These are phyloP conservation scores for Effrenium voratum DNA, from an alignment of 73 alveolate genomes.

Conservation along the genomic window DNA sequence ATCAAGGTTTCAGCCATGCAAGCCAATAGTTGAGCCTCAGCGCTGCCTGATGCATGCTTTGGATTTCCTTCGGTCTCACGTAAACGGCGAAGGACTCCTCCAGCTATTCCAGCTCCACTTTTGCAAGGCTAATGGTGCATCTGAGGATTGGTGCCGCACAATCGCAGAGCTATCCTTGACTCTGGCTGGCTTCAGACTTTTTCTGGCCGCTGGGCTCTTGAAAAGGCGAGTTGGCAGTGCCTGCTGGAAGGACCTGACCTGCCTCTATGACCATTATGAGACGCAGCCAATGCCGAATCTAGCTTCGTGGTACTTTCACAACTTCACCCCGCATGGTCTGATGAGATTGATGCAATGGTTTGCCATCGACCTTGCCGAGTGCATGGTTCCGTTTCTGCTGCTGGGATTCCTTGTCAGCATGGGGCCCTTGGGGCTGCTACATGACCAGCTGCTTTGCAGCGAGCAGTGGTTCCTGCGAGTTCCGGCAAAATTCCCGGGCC, in stretches of 20 bases:
- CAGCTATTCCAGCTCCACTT: background rate
- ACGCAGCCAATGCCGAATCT: conserved; percentile 92
- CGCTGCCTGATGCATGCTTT: background rate
- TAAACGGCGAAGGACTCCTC: background rate
- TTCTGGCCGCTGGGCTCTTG: conserved; percentile 89
- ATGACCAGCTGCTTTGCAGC: conserved; percentile 28
- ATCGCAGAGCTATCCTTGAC: conserved; percentile 77
- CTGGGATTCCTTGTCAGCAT: conserved; percentile 64
- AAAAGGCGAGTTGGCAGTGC: conserved; percentile 72
- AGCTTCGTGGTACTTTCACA: conserved; percentile 60
- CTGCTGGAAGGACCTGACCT: conserved; percentile 89
- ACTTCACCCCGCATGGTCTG: conserved; percentile 39
- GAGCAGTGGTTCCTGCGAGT: conserved; percentile 39
- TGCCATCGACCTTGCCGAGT: conserved; percentile 59
- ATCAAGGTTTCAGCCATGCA: conserved; percentile 17
- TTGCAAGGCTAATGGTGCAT: too few relatives aligned
- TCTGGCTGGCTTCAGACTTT: conserved; percentile 57
- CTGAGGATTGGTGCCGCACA: conserved; percentile 45
- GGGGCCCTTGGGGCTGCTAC: conserved; percentile 77
- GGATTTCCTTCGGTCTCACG: background rate
- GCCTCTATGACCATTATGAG: conserved; percentile 90
- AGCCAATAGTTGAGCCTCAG: conserved; percentile 2
- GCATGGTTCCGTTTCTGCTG: conserved; percentile 55
- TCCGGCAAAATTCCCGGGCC: conserved; percentile 15
- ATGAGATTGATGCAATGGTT: conserved; percentile 82